Evolutionary conservation across 2,329 filamentous ascomycete species (phyloP).

Genomic region (Ophiostoma perfectum): DNA sequence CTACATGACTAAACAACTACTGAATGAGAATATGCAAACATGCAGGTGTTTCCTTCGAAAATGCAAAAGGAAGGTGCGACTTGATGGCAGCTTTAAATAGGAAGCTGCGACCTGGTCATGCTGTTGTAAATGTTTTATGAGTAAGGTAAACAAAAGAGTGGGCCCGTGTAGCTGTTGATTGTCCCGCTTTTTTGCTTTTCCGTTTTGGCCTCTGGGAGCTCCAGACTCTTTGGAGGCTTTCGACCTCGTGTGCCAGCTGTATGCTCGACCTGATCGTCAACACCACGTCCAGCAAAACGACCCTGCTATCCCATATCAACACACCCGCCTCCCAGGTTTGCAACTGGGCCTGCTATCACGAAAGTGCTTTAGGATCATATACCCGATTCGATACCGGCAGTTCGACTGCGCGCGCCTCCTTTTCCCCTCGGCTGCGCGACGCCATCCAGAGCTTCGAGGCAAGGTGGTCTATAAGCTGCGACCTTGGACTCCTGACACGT

Average conservation of each 20-base stretch:
- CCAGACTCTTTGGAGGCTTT: slow-evolving; percentile 6
- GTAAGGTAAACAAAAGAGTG: background rate
- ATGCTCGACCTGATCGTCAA: background rate
- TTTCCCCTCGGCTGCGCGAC: background rate
- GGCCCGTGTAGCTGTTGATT: background rate
- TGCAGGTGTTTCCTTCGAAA: too few relatives aligned
- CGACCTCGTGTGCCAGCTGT: slow-evolving; percentile 2
- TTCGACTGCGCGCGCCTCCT: background rate
- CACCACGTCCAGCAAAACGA: background rate
- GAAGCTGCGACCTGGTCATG: background rate
- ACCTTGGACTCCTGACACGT: background rate
- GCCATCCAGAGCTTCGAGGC: background rate
- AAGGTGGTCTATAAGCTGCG: background rate
- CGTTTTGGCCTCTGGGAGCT: slow-evolving; percentile 4
- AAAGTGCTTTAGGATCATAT: too few relatives aligned
- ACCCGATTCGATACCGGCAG: background rate
- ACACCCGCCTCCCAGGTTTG: background rate
- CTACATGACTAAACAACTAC: too few relatives aligned
- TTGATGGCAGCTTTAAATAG: background rate
- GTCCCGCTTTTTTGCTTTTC: slow-evolving; percentile 5
- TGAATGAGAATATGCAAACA: too few relatives aligned
- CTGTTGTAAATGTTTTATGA: background rate
- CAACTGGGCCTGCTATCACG: background rate
- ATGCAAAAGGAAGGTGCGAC: background rate
- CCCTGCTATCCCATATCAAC: background rate